Evolutionary conservation across 768 basidiomycete species (phyloP), one percentile per base, ranked within the genome.

Genomic region (Rossbeevera mucosa): DNA sequence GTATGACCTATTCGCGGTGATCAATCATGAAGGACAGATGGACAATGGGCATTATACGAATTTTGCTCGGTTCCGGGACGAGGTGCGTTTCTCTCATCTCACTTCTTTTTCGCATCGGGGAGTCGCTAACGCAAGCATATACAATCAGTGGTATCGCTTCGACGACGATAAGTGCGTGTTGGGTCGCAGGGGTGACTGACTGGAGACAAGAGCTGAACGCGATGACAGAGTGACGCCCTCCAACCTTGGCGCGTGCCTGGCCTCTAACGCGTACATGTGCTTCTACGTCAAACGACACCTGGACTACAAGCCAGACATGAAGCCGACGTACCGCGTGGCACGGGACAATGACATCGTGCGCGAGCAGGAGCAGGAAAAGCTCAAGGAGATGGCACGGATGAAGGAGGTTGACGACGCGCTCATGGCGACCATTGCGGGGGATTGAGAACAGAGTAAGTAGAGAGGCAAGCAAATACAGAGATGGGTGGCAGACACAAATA

Each of bases 31-130:
- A 68, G 94, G 94, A 5, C 87, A 89, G 66, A 82, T 96, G 63
- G 86, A 94, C 67, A 95, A 91, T 50, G 95, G 94, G 0, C 95
- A 98, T 63, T 98, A 96, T 69, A 93, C 88, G 25, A 89, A 87
- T 65, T 94, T 80, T 67, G 86, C 88, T 14, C 80, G 91, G 22
- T 91, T 83, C 61, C 80, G 86, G 51, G 88, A 95, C 61, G 91
- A 93, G 73, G 88, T 91, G 58, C 54, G 86, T 72, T 24, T n/a
- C 21, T 31, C 29, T 30, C 12, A n/a, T 3, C 16, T 31, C 3
- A 7, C 8, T 25, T 25, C 2, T 0, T 14, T 21, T 36, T 18
- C 33, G n/a, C 33, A 36, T n/a, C 33, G 16, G 0, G 7, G 42
- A 4, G 16, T 14, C 8, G 20, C 31, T 47, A 20, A 51, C 53